A percentile compares a stretch with the other conserved stretches of the same genome.
Evolutionary conservation across 129 eudicot species (phyloP).

Genomic region (Glebionis coronaria): DNA sequence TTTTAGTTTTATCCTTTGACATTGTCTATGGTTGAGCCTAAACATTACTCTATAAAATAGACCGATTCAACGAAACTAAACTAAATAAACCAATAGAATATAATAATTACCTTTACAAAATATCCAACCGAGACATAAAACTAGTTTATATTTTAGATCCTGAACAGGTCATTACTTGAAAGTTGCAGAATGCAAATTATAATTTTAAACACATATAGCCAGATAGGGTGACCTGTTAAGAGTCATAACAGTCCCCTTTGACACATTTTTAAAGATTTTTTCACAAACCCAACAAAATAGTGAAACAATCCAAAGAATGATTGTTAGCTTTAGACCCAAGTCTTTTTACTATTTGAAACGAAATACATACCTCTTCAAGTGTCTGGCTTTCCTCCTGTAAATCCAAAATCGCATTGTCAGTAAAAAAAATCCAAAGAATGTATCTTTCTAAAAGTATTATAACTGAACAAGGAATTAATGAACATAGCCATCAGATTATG

Average conservation of each 20-base stretch:
- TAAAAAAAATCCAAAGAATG: background rate
- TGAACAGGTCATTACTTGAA: background rate
- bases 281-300: background rate
- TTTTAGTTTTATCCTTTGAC: too few relatives aligned
- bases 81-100: too few relatives aligned
- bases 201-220: background rate
- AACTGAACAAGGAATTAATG: background rate
- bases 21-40: too few relatives aligned
- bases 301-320: constrained; percentile 2
- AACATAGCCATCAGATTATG: constrained; percentile 18
- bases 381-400: constrained; percentile 91
- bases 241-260: background rate
- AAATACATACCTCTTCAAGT: constrained; percentile 75
- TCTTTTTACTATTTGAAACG: constrained; percentile 11
- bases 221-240: background rate
- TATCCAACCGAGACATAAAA: too few relatives aligned
- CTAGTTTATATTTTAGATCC: too few relatives aligned
- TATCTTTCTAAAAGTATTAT: background rate
- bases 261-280: background rate
- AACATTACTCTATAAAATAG: too few relatives aligned
- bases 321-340: constrained; percentile 5
- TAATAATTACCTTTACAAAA: too few relatives aligned
- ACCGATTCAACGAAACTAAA: too few relatives aligned
- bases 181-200: background rate
- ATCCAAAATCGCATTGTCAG: constrained; percentile 22